Conservation (phyloP, 352 stramenopile genomes). For the Globisporangium viniferum region DNA sequence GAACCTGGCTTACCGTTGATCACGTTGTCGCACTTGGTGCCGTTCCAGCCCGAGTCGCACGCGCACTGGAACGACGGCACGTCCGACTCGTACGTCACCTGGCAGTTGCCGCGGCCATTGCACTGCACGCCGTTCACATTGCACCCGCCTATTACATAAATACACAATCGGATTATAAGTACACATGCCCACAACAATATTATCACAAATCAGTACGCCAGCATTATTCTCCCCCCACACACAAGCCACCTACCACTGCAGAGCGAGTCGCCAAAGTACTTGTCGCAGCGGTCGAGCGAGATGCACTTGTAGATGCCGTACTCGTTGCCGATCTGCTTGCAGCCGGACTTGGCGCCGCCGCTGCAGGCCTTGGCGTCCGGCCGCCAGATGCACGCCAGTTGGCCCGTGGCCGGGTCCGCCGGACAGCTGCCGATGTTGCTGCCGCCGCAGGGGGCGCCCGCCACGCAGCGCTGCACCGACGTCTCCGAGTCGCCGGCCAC, state of each 20-base stretch:
- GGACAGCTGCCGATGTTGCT: constrained; percentile 50
- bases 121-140: constrained; percentile 50
- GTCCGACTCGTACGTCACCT: constrained; percentile 24
- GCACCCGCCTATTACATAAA: constrained; percentile 26
- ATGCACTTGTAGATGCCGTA: constrained; percentile 80
- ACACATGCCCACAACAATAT: neutral
- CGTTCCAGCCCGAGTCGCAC: constrained; percentile 71
- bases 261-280: constrained; percentile 47
- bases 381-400: constrained; percentile 68
- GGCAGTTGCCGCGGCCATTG: constrained; percentile 65
- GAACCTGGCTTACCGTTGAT: constrained; percentile 24
- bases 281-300: constrained; percentile 68
- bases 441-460: constrained; percentile 51
- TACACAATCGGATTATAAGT: neutral
- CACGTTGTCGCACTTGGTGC: constrained; percentile 58
- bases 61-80: constrained; percentile 52
- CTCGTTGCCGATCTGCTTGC: constrained; percentile 25
- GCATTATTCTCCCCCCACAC: neutral
- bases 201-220: constrained; percentile 6
- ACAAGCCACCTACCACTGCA: constrained; percentile 49
- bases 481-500: constrained; percentile 64
- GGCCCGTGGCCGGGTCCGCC: constrained; percentile 46
- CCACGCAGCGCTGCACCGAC: constrained; percentile 69
- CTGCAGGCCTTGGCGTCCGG: constrained; percentile 24
- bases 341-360: constrained; percentile 17